Evolutionary conservation across 208 protist genomes (phyloP), one percentile per base, ranked within the genome.

Genomic region (Crithidia mellificae): DNA sequence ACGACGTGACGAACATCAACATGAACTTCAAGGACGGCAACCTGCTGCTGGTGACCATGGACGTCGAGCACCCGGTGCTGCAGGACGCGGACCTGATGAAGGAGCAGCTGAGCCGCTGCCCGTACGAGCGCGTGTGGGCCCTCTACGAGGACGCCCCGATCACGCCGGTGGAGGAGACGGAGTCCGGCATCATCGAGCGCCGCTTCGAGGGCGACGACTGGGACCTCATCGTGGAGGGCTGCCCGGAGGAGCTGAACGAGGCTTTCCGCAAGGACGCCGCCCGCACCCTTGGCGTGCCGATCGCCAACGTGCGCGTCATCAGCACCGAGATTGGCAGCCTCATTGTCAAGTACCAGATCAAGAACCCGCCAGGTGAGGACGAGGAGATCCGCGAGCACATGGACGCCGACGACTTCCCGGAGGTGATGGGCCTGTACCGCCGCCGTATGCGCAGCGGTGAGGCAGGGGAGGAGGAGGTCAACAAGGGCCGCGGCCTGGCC

Each of bases 181-280:
- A 83, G 68, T 83, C 80, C n/a, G 71, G 44, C n/a, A 54, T 70
- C 41, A 46, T 87, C n/a, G 78, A 84, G 75, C 76, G 78, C 68
- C 52, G 43, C 41, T 91, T 91, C 52, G 76, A 85, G 29, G 81
- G 85, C 61, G 79, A 84, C 27, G 85, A 85, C 72, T 91, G 82
- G 85, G 81, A 87, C 56, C 66, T 87, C 56, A 14, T 88, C 22
- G 41, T 91, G 1, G 78, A 78, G 1, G 59, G 55, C 32, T 65
- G 43, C 64, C 72, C 66, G n/a, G 65, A 78, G 29, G 68, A 87
- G 20, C 44, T 87, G n/a, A 57, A 70, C 65, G 67, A 68, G n/a
- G 73, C 77, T 29, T 91, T 91, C 71, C 19, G 72, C 55, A 49
- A 57, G 25, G 85, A 78, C 36, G 71, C 67, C 20, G 73, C 82